phyloP scores from a whole-genome alignment of 169 alveolate species.

The Plasmodium berghei region DNA sequence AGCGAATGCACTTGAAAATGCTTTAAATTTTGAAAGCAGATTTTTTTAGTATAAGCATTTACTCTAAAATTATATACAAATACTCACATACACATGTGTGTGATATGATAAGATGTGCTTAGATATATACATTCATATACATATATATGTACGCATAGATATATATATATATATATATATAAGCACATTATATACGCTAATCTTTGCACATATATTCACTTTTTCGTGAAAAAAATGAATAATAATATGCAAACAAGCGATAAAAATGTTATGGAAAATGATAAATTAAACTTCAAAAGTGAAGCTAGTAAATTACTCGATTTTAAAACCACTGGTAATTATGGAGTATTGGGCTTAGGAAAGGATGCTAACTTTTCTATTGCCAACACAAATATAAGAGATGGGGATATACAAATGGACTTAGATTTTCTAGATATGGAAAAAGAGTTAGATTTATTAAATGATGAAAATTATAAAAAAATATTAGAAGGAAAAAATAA shows the following conservation, averaged over 20 bases:
- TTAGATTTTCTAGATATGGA: no score
- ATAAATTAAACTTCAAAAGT: background rate
- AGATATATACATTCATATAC: background rate
- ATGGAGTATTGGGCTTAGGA: no score
- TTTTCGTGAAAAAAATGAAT: background rate
- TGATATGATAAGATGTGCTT: background rate
- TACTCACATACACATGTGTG: background rate
- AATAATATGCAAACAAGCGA: background rate
- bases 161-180: conserved; percentile 3
- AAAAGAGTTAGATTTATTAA: no score
- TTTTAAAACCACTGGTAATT: no score
- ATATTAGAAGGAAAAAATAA: no score
- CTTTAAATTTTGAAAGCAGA: no score
- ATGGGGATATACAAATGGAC: no score
- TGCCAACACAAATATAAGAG: no score
- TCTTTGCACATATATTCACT: background rate
- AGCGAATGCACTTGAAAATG: no score
- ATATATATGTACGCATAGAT: background rate
- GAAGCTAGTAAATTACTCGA: background rate
- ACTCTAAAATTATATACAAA: background rate
- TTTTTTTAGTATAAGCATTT: no score
- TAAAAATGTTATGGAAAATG: background rate
- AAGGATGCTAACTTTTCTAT: no score
- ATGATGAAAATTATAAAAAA: no score
- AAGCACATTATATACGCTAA: background rate